Evolutionary conservation across 2,329 filamentous ascomycete species (phyloP).

Genomic region (Ceratocystis cubensis): DNA sequence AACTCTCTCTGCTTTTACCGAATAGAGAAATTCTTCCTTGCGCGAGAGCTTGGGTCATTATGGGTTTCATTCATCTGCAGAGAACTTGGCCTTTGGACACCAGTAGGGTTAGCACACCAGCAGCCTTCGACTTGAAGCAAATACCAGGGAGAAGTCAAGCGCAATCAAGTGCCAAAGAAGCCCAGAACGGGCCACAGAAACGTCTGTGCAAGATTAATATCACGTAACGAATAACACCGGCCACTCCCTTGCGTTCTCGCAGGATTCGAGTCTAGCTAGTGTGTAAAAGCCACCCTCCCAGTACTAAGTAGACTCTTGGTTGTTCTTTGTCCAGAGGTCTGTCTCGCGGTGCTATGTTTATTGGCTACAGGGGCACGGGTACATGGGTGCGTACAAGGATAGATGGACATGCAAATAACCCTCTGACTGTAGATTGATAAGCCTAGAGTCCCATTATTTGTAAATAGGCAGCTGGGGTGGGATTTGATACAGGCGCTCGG

Average conservation of each 20-base stretch:
- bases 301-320: neutral
- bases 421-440: neutral
- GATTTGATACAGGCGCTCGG: neutral
- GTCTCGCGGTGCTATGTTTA: neutral
- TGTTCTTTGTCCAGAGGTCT: neutral
- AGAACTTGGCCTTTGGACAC: too few species aligned
- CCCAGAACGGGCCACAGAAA: neutral
- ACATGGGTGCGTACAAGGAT: neutral
- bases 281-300: neutral
- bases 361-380: neutral
- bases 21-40: too few species aligned
- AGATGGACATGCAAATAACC: neutral
- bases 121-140: neutral
- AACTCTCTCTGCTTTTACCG: too few species aligned
- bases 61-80: too few species aligned
- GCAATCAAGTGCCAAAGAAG: neutral
- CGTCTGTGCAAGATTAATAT: neutral
- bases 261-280: neutral
- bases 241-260: neutral
- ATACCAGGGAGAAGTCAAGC: neutral
- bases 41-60: too few species aligned
- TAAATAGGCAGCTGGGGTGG: neutral
- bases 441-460: neutral
- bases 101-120: too few species aligned
- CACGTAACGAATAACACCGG: slow-evolving; percentile 4